phyloP scores from a whole-genome alignment of 2,329 filamentous ascomycete genomes.

The Tolypocladium album region DNA sequence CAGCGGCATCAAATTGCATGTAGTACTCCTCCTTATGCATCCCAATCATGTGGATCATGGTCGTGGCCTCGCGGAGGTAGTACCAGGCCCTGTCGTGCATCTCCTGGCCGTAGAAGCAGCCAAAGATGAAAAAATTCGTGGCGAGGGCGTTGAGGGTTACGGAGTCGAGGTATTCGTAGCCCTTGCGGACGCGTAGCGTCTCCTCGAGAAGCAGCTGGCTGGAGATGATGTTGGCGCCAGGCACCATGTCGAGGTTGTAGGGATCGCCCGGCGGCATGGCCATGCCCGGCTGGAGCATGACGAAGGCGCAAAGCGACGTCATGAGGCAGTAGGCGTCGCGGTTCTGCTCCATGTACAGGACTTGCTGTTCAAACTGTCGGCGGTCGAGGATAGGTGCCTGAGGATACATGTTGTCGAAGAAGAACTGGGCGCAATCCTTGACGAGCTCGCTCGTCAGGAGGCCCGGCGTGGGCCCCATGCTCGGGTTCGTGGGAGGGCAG shows the following conservation, averaged over 20 bases:
- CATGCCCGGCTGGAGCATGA: conserved; percentile 61
- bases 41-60: conserved; percentile 49
- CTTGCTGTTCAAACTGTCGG: conserved; percentile 45
- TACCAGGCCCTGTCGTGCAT: conserved; percentile 71
- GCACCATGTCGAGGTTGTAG: conserved; percentile 43
- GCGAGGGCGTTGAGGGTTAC: conserved; percentile 49
- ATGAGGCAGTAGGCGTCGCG: conserved; percentile 54
- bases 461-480: conserved; percentile 44
- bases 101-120: conserved; percentile 59
- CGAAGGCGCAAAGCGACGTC: conserved; percentile 54
- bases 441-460: conserved; percentile 52
- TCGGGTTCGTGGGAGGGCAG: conserved; percentile 34
- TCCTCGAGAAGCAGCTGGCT: conserved; percentile 60
- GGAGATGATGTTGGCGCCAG: conserved; percentile 50
- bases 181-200: conserved; percentile 51
- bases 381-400: conserved; percentile 53
- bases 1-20: conserved; percentile 43
- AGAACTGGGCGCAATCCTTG: conserved; percentile 57
- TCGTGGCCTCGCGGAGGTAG: conserved; percentile 66
- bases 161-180: conserved; percentile 47
- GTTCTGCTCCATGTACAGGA: conserved; percentile 49
- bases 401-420: conserved; percentile 56
- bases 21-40: conserved; percentile 57
- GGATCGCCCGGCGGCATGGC: conserved; percentile 45
- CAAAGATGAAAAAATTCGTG: conserved; percentile 73